Evolutionary conservation across 2,329 filamentous ascomycete genomes (phyloP).

Genomic region (Fusarium sp.): DNA sequence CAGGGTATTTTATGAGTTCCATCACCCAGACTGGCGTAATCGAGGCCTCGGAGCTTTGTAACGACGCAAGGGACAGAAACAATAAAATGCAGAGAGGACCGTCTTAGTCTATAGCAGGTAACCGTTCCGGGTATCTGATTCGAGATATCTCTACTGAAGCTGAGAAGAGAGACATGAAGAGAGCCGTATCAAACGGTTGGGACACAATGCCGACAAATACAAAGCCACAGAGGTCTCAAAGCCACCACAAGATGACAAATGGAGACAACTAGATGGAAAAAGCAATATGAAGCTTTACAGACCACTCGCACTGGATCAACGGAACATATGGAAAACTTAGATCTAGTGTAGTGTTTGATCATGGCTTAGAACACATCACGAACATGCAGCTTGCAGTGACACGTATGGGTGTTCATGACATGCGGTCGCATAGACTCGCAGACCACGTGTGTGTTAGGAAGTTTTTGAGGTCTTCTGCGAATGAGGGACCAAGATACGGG

Average conservation of each 20-base stretch:
- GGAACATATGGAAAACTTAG: not conserved
- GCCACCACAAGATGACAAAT: not conserved
- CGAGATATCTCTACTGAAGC: not conserved
- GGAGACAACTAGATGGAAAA: conserved; percentile 3
- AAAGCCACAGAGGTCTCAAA: not conserved
- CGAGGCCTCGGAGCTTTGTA: not conserved
- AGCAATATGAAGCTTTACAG: conserved; percentile 13
- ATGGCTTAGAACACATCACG: not conserved
- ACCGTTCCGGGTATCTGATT: not conserved
- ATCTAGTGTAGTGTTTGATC: not conserved
- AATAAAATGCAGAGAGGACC: not conserved
- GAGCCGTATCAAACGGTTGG: not conserved
- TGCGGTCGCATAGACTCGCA: not conserved
- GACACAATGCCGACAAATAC: not conserved
- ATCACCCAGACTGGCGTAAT: no score
- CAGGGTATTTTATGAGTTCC: not conserved
- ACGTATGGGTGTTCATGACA: not conserved
- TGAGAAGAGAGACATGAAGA: not conserved
- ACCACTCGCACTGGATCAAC: not conserved
- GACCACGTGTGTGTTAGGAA: not conserved
- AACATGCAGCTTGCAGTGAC: conserved; percentile 3
- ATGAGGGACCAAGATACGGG: not conserved
- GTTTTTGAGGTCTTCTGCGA: not conserved
- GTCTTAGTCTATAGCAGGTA: not conserved
- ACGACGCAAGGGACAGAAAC: not conserved